Conservation (phyloP, 2,329 filamentous ascomycete species). For the Dryadomyces quercus-mongolicae region DNA sequence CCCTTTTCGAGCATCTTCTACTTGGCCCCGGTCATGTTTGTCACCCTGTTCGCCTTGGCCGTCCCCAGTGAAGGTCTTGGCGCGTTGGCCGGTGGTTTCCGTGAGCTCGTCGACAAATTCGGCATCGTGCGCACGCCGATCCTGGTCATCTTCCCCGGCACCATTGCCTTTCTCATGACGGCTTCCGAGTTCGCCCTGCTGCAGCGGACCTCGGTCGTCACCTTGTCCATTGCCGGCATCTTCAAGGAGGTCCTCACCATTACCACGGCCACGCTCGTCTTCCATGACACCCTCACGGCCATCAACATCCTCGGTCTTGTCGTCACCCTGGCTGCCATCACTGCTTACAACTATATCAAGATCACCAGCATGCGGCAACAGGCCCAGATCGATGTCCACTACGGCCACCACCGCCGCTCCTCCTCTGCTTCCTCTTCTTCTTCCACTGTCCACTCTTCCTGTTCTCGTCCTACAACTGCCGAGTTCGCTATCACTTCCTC, state of each 20-base stretch:
- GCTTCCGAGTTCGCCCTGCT: conserved; percentile 90
- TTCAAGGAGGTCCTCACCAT: conserved; percentile 99
- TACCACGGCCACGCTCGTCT: conserved; percentile 72
- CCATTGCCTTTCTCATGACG: conserved; percentile 93
- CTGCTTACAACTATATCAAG: conserved; percentile 89
- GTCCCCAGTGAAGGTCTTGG: conserved; percentile 73
- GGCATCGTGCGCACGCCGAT: conserved; percentile 54
- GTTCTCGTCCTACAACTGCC: not conserved
- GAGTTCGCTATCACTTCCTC: not conserved
- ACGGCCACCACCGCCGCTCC: conserved; percentile 22
- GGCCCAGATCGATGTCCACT: conserved; percentile 42
- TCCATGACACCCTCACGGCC: conserved; percentile 74
- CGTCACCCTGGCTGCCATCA: conserved; percentile 81
- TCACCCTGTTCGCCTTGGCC: conserved; percentile 67
- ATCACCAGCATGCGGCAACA: conserved; percentile 78
- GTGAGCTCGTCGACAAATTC: conserved; percentile 50
- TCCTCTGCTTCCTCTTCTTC: conserved; percentile 15
- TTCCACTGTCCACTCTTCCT: conserved; percentile 15
- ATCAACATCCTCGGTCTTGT: conserved; percentile 80
- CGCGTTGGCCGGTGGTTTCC: conserved; percentile 54
- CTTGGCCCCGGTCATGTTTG: conserved; percentile 94
- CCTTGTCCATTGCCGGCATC: conserved; percentile 89
- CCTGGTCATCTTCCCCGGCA: conserved; percentile 79
- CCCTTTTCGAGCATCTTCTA: conserved; percentile 97
- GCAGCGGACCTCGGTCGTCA: conserved; percentile 90